phyloP scores from a whole-genome alignment of 78 protist genomes.

The Dictyostelium purpureum region DNA sequence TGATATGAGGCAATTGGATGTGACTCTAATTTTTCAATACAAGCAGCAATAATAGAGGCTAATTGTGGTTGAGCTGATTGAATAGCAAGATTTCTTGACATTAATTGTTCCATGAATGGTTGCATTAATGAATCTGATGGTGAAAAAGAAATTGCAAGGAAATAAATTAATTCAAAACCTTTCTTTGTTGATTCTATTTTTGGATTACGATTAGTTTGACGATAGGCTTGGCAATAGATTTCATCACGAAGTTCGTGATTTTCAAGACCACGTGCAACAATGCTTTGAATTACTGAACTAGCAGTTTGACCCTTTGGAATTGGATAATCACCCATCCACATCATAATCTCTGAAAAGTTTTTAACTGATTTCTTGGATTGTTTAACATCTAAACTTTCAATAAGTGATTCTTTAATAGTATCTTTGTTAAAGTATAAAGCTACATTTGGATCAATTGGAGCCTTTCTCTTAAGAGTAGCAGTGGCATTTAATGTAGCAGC shows the following conservation, averaged over 20 bases:
- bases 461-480: slow-evolving; percentile 25
- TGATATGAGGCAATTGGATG: slow-evolving; percentile 6
- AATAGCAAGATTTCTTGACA: slow-evolving; percentile 31
- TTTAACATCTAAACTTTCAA: slow-evolving; percentile 19
- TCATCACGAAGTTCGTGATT: slow-evolving; percentile 74
- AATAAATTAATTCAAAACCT: slow-evolving; percentile 49
- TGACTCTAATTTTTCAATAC: slow-evolving; percentile 17
- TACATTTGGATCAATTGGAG: slow-evolving; percentile 33
- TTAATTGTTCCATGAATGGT: slow-evolving; percentile 28
- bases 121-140: slow-evolving; percentile 28
- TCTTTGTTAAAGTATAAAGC: slow-evolving; percentile 47
- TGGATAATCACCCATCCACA: slow-evolving; percentile 75
- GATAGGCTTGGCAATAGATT: slow-evolving; percentile 71
- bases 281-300: slow-evolving; percentile 3
- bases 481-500: neutral
- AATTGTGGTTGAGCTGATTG: neutral
- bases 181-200: slow-evolving; percentile 12
- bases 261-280: slow-evolving; percentile 23
- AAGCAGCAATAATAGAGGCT: neutral
- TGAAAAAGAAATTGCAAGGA: slow-evolving; percentile 16
- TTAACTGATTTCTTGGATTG: slow-evolving; percentile 30
- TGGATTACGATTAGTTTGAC: slow-evolving; percentile 80
- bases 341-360: slow-evolving; percentile 47
- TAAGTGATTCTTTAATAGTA: slow-evolving; percentile 58
- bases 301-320: slow-evolving; percentile 11